phyloP scores from a whole-genome alignment of 2,329 filamentous ascomycete species.

The Zymoseptoria tritici region DNA sequence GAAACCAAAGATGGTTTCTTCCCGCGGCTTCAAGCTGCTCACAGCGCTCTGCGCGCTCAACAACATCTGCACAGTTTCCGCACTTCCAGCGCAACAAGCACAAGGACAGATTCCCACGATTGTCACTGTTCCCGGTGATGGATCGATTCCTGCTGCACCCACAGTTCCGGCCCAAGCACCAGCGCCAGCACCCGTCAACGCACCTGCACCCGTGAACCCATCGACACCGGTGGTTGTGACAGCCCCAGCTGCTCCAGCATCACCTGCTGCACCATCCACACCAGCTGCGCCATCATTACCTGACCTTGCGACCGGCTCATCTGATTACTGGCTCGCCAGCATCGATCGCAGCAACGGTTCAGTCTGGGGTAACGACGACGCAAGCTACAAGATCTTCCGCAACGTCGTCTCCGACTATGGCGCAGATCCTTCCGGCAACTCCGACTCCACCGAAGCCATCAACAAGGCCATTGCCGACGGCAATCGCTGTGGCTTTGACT shows the following conservation, averaged over 20 bases:
- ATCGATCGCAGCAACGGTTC: slow-evolving; percentile 48
- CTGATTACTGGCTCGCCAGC: slow-evolving; percentile 18
- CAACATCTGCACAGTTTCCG: background rate
- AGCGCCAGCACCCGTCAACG: background rate
- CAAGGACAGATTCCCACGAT: background rate
- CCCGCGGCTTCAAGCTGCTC: slow-evolving; percentile 21
- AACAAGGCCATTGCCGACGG: slow-evolving; percentile 74
- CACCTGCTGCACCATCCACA: slow-evolving; percentile 12
- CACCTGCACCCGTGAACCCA: slow-evolving; percentile 8
- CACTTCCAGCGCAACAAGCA: background rate
- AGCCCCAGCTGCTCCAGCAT: background rate
- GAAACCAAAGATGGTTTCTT: slow-evolving; percentile 17
- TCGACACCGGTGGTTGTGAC: background rate
- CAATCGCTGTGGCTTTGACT: slow-evolving; percentile 69
- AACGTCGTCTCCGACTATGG: slow-evolving; percentile 36
- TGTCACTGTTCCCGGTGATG: background rate
- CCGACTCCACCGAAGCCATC: slow-evolving; percentile 84
- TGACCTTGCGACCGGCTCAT: slow-evolving; percentile 4
- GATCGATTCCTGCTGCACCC: background rate
- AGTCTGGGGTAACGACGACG: slow-evolving; percentile 58
- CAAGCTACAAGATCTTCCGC: slow-evolving; percentile 54
- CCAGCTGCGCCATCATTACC: slow-evolving; percentile 10
- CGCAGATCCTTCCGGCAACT: slow-evolving; percentile 51
- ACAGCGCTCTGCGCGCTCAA: slow-evolving; percentile 23
- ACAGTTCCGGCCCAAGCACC: background rate